Base-by-base conservation (phyloP, 371 early-diverging fungal genomes). In the Saksenaea vasiformis region DNA sequence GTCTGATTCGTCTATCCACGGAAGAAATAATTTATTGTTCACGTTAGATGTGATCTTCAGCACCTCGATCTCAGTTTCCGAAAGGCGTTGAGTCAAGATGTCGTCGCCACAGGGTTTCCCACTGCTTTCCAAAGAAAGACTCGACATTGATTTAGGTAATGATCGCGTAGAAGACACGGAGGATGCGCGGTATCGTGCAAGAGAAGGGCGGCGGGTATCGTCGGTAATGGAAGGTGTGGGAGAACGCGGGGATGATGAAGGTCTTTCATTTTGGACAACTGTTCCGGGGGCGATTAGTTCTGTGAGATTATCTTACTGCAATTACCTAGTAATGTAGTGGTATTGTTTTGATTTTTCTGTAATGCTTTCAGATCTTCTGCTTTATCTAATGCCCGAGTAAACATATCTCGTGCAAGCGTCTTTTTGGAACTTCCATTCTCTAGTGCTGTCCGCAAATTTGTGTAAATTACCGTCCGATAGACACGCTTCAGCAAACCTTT, bases 1-100 rank as follows among this genome's bases (percentile, higher is more conserved):
- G 67, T 93, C 94, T 24, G 76, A 60, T 65, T 78, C 70, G 41
- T 85, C 86, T 10, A 85, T 72, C 94, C 94, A 94, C 7, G 93
- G 94, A 27, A 91, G 66, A 74, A 85, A 92, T n/a, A 80, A 74
- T 62, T 83, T 84, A 9, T 84, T 80, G 61, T 94, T 92, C 34
- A 94, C 83, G 55, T 78, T 76, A 13, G 94, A 94, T 13, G 92
- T 89, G 22, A 66, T 64, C 53, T 77, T 80, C 15, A 94, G 64
- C 3, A 94, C 85, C 31, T 86, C 80, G 5, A 87, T 63, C 69
- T 94, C 94, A 5, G 71, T 68, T 3, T 58, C 9, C 17, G 77
- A 72, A 44, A 72, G 61, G 19, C 74, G 64, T 54, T 74, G 81
- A 0, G 70, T 71, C 39, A 54, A 17, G 31, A 47, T 27, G 10